A percentile compares a stretch with the other conserved stretches of the same genome.
Conservation (phyloP, 495 filamentous ascomycete species). For the Penicillium roqueforti region DNA sequence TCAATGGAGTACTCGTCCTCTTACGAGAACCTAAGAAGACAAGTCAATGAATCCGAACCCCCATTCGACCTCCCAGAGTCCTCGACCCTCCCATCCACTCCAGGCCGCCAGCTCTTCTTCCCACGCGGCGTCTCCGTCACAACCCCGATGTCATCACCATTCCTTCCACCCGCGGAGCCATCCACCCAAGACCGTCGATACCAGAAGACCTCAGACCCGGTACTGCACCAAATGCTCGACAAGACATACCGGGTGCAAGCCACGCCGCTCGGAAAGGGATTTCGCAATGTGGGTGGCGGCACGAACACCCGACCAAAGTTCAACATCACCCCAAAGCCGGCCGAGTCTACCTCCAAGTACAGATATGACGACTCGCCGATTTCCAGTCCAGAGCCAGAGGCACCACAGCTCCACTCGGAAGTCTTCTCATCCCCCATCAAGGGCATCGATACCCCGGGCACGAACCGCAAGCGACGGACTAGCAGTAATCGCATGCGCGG, state of each 20-base stretch:
- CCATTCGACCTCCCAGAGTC: constrained; percentile 40
- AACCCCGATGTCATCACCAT: constrained; percentile 46
- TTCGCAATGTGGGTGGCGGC: constrained; percentile 19
- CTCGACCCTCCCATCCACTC: constrained; percentile 42
- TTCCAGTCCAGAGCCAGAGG: constrained; percentile 73
- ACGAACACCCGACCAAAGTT: constrained; percentile 34
- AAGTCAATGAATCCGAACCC: constrained; percentile 27
- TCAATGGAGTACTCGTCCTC: constrained; percentile 50
- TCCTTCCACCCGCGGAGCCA: constrained; percentile 43
- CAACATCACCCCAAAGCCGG: constrained; percentile 33
- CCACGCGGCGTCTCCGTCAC: constrained; percentile 27
- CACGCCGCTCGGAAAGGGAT: constrained; percentile 66
- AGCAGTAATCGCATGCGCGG: constrained; percentile 32
- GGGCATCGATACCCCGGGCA: constrained; percentile 31
- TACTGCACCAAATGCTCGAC: constrained; percentile 84
- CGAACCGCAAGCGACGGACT: constrained; percentile 34
- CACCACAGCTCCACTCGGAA: constrained; percentile 76
- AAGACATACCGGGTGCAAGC: constrained; percentile 92
- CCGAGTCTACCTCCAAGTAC: constrained; percentile 25
- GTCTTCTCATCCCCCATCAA: constrained; percentile 74
- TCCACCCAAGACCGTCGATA: constrained; percentile 29
- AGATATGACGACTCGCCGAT: constrained; percentile 55
- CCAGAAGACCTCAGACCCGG: constrained; percentile 55
- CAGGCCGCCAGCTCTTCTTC: constrained; percentile 30
- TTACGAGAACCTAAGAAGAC: constrained; percentile 28